Evolutionary conservation across 805 yeast species (phyloP).

Genomic region (Saccharomycopsis malanga): DNA sequence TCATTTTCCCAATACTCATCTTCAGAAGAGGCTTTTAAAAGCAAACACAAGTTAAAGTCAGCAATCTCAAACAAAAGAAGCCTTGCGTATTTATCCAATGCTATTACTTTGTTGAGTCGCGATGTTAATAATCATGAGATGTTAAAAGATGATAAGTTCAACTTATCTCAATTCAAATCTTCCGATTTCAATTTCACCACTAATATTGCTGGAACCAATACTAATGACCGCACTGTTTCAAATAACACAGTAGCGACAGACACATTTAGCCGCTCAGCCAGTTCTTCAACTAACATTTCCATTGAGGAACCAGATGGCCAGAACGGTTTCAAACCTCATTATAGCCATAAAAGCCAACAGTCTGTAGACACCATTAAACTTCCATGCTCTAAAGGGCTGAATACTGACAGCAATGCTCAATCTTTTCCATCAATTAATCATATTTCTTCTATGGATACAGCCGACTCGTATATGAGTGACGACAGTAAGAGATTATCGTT

Average conservation of each 20-base stretch:
- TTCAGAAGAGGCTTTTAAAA: neutral
- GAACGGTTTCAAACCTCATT: neutral
- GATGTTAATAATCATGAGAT: neutral
- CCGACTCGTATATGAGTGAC: neutral
- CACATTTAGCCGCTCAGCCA: neutral
- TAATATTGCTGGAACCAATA: slow-evolving; percentile 15
- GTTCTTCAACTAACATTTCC: slow-evolving; percentile 12
- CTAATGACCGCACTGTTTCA: slow-evolving; percentile 8
- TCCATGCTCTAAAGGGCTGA: neutral
- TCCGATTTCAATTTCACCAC: neutral
- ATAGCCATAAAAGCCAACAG: neutral
- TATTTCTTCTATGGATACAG: neutral
- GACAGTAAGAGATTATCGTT: neutral
- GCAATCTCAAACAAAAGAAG: slow-evolving; percentile 11
- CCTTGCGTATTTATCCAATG: slow-evolving; percentile 13
- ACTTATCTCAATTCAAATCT: neutral
- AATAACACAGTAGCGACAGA: neutral
- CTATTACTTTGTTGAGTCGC: slow-evolving; percentile 6
- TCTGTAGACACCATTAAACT: neutral
- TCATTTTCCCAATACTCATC: slow-evolving; percentile 6
- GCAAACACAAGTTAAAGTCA: slow-evolving; percentile 1
- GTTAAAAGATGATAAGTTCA: neutral
- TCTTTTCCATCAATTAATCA: neutral
- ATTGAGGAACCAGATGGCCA: slow-evolving; percentile 2
- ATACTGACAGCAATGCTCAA: neutral